Percentiles rank a stretch among this genome's conserved stretches.
Evolutionary conservation across 768 basidiomycete species (phyloP).

Genomic region (Kwoniella botswanensis): DNA sequence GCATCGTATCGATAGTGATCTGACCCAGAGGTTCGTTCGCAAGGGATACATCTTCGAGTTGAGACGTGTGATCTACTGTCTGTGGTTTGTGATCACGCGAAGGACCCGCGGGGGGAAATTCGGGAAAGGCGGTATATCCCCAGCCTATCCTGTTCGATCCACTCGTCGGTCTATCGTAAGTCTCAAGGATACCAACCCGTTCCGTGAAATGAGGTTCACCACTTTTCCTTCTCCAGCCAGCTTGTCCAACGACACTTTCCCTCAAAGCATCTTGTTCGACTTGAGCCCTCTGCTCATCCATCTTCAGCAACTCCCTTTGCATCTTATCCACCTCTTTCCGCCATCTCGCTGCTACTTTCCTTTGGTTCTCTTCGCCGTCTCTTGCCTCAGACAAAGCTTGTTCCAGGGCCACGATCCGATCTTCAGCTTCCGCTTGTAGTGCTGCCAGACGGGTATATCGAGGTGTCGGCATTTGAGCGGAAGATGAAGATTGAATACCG

Average conservation of each 20-base stretch:
- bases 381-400: slow-evolving; percentile 41
- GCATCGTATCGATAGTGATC: background rate
- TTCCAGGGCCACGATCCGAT: slow-evolving; percentile 38
- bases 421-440: slow-evolving; percentile 34
- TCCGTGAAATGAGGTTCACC: background rate
- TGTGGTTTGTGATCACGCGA: background rate
- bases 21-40: background rate
- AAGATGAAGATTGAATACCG: background rate
- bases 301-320: slow-evolving; percentile 36
- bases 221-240: slow-evolving; percentile 1
- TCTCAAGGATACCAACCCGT: background rate
- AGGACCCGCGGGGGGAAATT: slow-evolving; percentile 19
- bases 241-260: slow-evolving; percentile 10
- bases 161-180: background rate
- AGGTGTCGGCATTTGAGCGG: slow-evolving; percentile 14
- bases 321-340: slow-evolving; percentile 44
- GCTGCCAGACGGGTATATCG: slow-evolving; percentile 22
- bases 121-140: slow-evolving; percentile 33
- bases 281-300: slow-evolving; percentile 31
- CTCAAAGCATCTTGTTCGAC: slow-evolving; percentile 1
- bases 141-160: slow-evolving; percentile 23
- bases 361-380: slow-evolving; percentile 43
- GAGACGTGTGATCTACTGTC: background rate
- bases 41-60: background rate
- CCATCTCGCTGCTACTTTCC: slow-evolving; percentile 39